phyloP scores from a whole-genome alignment of 805 yeast genomes.

The Priceomyces melissophilus region DNA sequence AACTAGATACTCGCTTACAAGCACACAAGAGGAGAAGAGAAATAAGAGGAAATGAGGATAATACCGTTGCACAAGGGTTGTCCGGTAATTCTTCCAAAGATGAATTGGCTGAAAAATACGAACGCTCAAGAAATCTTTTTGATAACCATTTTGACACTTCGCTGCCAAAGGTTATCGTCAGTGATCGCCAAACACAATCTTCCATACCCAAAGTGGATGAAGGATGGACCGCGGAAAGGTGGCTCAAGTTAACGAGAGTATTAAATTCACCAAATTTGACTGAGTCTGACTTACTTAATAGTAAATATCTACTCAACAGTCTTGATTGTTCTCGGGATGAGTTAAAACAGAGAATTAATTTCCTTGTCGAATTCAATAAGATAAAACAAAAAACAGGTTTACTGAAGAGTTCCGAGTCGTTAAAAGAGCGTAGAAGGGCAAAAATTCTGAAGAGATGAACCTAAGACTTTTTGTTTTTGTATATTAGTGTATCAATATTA shows the following conservation, averaged over 20 bases:
- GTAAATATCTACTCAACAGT: slow-evolving; percentile 20
- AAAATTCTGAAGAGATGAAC: too few species aligned
- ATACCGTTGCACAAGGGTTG: too few species aligned
- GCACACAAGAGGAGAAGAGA: background rate
- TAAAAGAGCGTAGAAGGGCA: too few species aligned
- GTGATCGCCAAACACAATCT: background rate
- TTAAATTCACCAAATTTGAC: slow-evolving; percentile 24
- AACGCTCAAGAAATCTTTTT: background rate
- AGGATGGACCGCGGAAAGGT: slow-evolving; percentile 28
- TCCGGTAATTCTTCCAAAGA: too few species aligned
- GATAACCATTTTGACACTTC: slow-evolving; percentile 2
- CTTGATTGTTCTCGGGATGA: slow-evolving; percentile 30
- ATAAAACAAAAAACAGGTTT: background rate
- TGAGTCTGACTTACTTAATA: slow-evolving; percentile 25
- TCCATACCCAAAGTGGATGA: background rate
- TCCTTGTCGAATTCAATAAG: slow-evolving; percentile 15
- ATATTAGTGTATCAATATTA: slow-evolving; percentile 3
- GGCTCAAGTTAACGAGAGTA: slow-evolving; percentile 30
- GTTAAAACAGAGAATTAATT: slow-evolving; percentile 29
- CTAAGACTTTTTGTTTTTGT: background rate
- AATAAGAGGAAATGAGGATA: too few species aligned
- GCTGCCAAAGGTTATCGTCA: slow-evolving; percentile 1
- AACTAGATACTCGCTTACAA: slow-evolving; percentile 13
- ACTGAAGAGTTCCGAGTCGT: too few species aligned
- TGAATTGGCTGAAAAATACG: background rate